These are phyloP conservation scores for Tuctoria greenei DNA, from an alignment of 176 grass and related monocot species.

Conservation along the genomic window DNA sequence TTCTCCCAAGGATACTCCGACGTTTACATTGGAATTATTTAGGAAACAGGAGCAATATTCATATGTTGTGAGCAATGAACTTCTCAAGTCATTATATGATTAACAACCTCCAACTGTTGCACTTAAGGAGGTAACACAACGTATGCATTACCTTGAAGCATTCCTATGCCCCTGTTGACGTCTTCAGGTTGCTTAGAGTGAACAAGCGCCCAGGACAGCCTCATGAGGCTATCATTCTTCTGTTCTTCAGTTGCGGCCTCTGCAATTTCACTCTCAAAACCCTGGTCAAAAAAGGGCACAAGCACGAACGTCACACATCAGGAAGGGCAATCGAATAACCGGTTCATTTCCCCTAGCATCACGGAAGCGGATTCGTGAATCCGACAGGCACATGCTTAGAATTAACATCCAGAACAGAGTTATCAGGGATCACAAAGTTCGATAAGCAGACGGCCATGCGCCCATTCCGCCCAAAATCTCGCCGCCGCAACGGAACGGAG, in stretches of 20 bases:
- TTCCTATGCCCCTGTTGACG: constrained; percentile 86
- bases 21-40: not conserved
- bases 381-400: not conserved
- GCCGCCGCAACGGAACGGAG: not conserved
- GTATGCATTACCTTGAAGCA: constrained; percentile 71
- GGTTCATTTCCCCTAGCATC: not conserved
- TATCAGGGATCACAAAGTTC: not conserved
- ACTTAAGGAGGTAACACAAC: not conserved
- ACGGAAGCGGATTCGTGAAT: not conserved
- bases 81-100: constrained; percentile 7
- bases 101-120: not conserved
- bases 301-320: not conserved
- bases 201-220: constrained; percentile 87
- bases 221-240: constrained; percentile 83
- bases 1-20: not conserved
- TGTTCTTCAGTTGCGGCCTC: constrained; percentile 60
- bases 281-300: constrained; percentile 41
- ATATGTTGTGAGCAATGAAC: constrained; percentile 19
- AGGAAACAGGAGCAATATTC: not conserved
- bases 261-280: constrained; percentile 74
- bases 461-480: not conserved
- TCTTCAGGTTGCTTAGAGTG: constrained; percentile 80
- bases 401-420: not conserved
- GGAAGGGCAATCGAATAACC: not conserved
- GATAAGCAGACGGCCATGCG: not conserved